Conservation (phyloP, 805 yeast species). For the Metschnikowia gelsemii region DNA sequence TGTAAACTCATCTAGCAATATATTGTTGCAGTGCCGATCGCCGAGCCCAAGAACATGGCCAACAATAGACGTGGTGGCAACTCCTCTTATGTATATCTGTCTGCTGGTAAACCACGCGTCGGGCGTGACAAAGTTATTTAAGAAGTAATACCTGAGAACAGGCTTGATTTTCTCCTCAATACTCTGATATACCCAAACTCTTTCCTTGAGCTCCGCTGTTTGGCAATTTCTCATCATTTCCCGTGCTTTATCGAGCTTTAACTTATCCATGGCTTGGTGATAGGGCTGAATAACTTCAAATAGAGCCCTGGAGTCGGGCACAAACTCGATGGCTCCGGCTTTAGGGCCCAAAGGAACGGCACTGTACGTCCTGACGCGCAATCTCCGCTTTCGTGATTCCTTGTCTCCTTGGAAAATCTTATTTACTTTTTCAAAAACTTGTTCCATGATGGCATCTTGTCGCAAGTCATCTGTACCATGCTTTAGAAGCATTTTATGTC, state of each 20-base stretch:
- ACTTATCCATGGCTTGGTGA: conserved; percentile 51
- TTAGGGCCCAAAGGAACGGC: conserved; percentile 88
- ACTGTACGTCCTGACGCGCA: conserved; percentile 77
- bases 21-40: conserved; percentile 91
- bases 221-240: conserved; percentile 60
- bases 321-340: conserved; percentile 90
- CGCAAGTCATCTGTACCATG: conserved; percentile 89
- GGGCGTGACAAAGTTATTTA: conserved; percentile 62
- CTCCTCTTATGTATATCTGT: conserved; percentile 65
- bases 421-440: conserved; percentile 87
- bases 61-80: conserved; percentile 81
- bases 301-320: conserved; percentile 68
- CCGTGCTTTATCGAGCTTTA: conserved; percentile 59
- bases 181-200: conserved; percentile 46
- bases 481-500: conserved; percentile 64
- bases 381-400: conserved; percentile 53
- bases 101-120: conserved; percentile 73
- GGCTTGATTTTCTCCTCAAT: conserved; percentile 60
- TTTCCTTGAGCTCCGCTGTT: conserved; percentile 39
- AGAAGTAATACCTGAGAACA: conserved; percentile 67
- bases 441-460: conserved; percentile 97
- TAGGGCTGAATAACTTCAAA: conserved; percentile 64
- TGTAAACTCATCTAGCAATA: conserved; percentile 70
- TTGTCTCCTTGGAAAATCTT: conserved; percentile 54
- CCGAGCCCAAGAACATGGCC: conserved; percentile 92